phyloP scores from a whole-genome alignment of 208 protist genomes.

The Hexamita inflata region DNA sequence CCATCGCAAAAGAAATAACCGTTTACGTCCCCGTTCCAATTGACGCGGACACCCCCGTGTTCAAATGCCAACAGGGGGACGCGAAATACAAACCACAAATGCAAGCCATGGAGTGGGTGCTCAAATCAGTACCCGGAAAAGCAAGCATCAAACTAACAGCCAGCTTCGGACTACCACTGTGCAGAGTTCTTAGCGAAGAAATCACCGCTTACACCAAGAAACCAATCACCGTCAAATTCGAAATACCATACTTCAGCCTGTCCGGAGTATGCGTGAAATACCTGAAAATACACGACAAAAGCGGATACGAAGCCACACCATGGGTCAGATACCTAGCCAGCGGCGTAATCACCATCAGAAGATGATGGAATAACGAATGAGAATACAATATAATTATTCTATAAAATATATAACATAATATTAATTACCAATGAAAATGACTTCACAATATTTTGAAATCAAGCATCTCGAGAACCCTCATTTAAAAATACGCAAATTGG shows the following conservation, averaged over 20 bases:
- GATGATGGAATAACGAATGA: no score
- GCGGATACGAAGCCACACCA: background rate
- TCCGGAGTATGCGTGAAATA: background rate
- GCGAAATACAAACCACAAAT: background rate
- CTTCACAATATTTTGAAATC: no score
- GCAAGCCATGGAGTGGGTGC: background rate
- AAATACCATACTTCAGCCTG: background rate
- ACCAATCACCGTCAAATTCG: background rate
- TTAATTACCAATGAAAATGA: no score
- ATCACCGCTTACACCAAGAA: background rate
- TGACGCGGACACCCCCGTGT: background rate
- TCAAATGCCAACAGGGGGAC: background rate
- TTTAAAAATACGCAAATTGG: no score
- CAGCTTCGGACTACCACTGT: background rate
- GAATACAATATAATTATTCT: no score
- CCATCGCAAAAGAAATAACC: background rate
- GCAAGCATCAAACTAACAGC: background rate
- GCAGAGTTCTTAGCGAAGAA: background rate
- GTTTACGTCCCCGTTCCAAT: background rate
- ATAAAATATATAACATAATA: no score
- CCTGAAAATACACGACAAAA: background rate
- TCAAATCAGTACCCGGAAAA: background rate
- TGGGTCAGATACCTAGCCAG: background rate
- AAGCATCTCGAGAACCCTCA: no score
- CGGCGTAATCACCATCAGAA: background rate